A percentile compares a stretch with the other conserved stretches of the same genome.
Conservation (phyloP, 2,329 filamentous ascomycete species). For the Aspergillus fijiensis region DNA sequence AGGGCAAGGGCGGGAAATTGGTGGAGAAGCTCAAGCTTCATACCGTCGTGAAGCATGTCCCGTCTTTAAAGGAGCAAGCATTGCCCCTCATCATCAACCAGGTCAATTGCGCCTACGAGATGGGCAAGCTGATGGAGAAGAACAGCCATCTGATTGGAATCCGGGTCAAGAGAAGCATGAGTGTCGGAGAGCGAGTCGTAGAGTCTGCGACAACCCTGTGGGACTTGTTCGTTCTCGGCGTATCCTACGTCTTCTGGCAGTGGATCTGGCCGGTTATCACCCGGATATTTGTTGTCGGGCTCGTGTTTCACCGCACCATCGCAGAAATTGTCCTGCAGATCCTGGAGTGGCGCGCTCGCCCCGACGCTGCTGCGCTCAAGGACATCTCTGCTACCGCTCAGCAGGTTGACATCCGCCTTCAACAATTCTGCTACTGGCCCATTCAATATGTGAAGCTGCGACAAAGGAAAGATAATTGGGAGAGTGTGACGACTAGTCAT, state of each 20-base stretch:
- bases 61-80: constrained; percentile 79
- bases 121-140: constrained; percentile 80
- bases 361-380: constrained; percentile 80
- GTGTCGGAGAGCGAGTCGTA: constrained; percentile 90
- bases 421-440: constrained; percentile 99
- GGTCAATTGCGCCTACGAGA: constrained; percentile 92
- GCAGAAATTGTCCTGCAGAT: constrained; percentile 77
- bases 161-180: constrained; percentile 77
- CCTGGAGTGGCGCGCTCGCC: constrained; percentile 79
- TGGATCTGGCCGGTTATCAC: constrained; percentile 79
- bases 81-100: constrained; percentile 83
- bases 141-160: constrained; percentile 84
- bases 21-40: constrained; percentile 87
- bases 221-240: constrained; percentile 66
- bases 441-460: constrained; percentile 91
- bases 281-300: constrained; percentile 68
- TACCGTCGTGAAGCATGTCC: constrained; percentile 72
- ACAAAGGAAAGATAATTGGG: constrained; percentile 88
- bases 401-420: constrained; percentile 92
- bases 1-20: constrained; percentile 63
- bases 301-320: constrained; percentile 75
- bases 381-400: constrained; percentile 96
- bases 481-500: constrained; percentile 90
- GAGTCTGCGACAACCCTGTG: constrained; percentile 87
- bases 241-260: constrained; percentile 69